phyloP scores from a whole-genome alignment of 208 protist species.

The Trypanosoma scelopori region DNA sequence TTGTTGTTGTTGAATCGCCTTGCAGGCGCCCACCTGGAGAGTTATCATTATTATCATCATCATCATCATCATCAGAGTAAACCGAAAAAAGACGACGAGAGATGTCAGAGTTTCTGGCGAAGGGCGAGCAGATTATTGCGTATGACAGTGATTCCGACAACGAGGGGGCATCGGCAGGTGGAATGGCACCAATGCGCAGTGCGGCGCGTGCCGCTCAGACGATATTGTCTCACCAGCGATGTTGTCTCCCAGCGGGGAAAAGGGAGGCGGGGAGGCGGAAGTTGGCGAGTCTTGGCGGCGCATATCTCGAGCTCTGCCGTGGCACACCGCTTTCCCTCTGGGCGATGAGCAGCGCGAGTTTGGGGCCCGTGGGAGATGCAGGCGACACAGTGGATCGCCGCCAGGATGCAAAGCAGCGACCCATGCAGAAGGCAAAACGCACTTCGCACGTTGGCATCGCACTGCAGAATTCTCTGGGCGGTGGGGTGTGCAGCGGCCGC shows the following conservation, averaged over 20 bases:
- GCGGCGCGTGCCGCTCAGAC: background rate
- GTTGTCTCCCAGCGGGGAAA: slow-evolving; percentile 16
- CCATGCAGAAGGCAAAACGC: background rate
- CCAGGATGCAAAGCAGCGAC: background rate
- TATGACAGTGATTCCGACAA: slow-evolving; percentile 18
- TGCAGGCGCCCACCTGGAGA: no score
- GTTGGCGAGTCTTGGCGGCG: slow-evolving; percentile 45
- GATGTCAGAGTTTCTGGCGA: background rate
- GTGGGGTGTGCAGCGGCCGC: background rate
- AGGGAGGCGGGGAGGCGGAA: slow-evolving; percentile 24
- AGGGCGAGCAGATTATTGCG: slow-evolving; percentile 11
- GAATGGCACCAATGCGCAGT: background rate
- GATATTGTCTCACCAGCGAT: slow-evolving; percentile 22
- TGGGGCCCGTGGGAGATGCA: background rate
- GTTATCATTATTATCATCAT: no score
- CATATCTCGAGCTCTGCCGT: slow-evolving; percentile 39
- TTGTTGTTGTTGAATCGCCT: no score
- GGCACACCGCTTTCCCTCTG: slow-evolving; percentile 40
- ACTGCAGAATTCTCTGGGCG: background rate
- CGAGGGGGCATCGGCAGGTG: background rate
- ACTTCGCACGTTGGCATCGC: background rate
- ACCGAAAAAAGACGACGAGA: no score
- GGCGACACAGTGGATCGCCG: background rate
- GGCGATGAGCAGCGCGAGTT: slow-evolving; percentile 21
- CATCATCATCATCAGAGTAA: no score